Percentiles rank a stretch among this genome's conserved stretches.
phyloP scores from a whole-genome alignment of 1,284 basidiomycete species.

The Lentinula novae-zelandiae region DNA sequence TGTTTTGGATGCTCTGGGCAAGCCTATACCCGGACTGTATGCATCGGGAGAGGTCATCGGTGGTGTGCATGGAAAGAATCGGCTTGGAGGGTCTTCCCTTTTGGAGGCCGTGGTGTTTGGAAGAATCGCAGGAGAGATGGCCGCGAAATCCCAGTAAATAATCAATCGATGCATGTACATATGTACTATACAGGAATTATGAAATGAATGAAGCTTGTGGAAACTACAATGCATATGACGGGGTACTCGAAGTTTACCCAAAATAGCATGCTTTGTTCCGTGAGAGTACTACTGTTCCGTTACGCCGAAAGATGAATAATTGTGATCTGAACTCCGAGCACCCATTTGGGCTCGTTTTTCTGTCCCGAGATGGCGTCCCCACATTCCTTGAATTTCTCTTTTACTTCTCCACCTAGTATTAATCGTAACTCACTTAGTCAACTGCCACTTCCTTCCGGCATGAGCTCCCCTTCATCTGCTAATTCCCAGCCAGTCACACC shows the following conservation, averaged over 20 bases:
- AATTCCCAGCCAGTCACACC: background rate
- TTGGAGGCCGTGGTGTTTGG: slow-evolving; percentile 83
- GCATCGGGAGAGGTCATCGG: slow-evolving; percentile 86
- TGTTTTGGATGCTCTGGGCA: slow-evolving; percentile 57
- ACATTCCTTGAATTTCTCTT: slow-evolving; percentile 9
- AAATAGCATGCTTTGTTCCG: background rate
- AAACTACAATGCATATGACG: background rate
- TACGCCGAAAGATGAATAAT: background rate
- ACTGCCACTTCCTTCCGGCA: slow-evolving; percentile 12
- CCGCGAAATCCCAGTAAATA: background rate
- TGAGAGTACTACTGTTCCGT: background rate
- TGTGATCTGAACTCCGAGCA: background rate
- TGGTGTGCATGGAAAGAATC: slow-evolving; percentile 79
- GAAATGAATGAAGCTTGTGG: background rate
- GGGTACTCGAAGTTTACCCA: background rate
- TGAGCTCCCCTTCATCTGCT: slow-evolving; percentile 4
- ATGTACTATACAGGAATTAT: background rate
- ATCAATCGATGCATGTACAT: background rate
- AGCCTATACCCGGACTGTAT: slow-evolving; percentile 72
- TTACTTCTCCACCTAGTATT: background rate
- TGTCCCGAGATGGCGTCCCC: slow-evolving; percentile 3
- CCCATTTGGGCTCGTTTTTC: background rate
- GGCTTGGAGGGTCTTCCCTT: slow-evolving; percentile 75
- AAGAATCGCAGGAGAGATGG: slow-evolving; percentile 67
- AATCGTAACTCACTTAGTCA: slow-evolving; percentile 12